phyloP scores from a whole-genome alignment of 2,329 filamentous ascomycete genomes.

The Pseudocercospora vitis region DNA sequence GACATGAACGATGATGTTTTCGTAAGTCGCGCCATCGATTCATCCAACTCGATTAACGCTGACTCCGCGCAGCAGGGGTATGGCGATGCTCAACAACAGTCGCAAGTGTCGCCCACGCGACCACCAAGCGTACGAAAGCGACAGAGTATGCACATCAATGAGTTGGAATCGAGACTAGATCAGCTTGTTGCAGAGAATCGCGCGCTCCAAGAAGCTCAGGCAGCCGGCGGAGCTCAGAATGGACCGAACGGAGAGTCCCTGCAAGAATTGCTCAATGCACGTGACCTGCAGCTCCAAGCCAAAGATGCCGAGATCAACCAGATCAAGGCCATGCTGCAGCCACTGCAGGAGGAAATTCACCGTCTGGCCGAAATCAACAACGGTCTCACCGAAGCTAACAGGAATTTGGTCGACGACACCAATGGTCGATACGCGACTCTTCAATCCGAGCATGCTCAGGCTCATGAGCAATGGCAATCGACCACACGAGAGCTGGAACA shows the following conservation, averaged over 20 bases:
- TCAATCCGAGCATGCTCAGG: constrained; percentile 62
- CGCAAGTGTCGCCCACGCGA: constrained; percentile 84
- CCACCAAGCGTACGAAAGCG: constrained; percentile 94
- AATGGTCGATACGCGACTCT: constrained; percentile 68
- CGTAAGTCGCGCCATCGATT: constrained; percentile 66
- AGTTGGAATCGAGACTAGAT: constrained; percentile 83
- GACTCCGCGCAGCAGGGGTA: constrained; percentile 73
- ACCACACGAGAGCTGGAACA: constrained; percentile 68
- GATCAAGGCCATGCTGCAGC: constrained; percentile 69
- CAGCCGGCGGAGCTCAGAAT: constrained; percentile 20
- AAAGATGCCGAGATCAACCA: constrained; percentile 84
- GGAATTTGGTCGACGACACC: constrained; percentile 72
- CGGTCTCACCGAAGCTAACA: constrained; percentile 73
- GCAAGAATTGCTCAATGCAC: constrained; percentile 59
- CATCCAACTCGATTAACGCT: constrained; percentile 3
- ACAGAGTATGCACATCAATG: constrained; percentile 92
- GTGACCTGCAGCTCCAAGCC: constrained; percentile 71
- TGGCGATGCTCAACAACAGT: constrained; percentile 78
- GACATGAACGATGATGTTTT: constrained; percentile 85
- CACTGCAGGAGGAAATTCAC: constrained; percentile 77
- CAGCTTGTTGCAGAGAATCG: constrained; percentile 84
- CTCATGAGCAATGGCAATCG: constrained; percentile 54
- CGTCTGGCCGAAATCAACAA: constrained; percentile 82
- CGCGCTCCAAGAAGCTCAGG: constrained; percentile 65
- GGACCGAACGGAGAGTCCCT: constrained; percentile 50